Base-by-base conservation (phyloP, 306 rosid species). In the Dicorynia guianensis region DNA sequence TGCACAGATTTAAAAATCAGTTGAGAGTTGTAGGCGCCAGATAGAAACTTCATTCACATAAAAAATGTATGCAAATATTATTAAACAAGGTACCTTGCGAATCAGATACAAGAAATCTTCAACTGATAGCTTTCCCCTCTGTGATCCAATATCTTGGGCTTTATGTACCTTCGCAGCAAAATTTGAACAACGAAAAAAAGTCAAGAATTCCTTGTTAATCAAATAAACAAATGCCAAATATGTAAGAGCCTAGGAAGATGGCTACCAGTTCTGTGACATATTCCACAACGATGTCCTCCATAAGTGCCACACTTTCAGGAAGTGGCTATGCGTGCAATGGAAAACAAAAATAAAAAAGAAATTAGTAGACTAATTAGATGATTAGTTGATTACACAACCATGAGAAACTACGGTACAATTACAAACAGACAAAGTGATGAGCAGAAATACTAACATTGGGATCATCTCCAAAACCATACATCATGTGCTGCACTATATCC, bases 391-490 rank as follows among this genome's bases (percentile, higher is more conserved):
- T 18, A 46, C 17, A 49, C 33, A 56, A 75, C 20, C 38, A 63
- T 9, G 2, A 15, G 5, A 50, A 42, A 53, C 6, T 46, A 47
- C 18, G 34, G 19, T 42, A 55, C 12, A 35, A 35, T 15, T 42
- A 55, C 12, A 35, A 35, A 42, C 2, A 42, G 1, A 14, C 53
- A 36, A 10, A 39, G 17, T 40, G 44, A 42, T 56, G 11, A 38
- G 71, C 7, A 35, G 7, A 19, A 65, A 46, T 13, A 80, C 90
- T 86, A 78, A 94, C 97, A 80, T 92, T 94, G 8, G 91, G 86
- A 75, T 90, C 96, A 76, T 92, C 98, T 77, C 98, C 98, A 34
- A 92, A 92, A 20, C 98, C 98, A 80, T 90, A 94, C 97, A 94
- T 94, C 97, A 94, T 92, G 74, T 94, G 98, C 87, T 94, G 95